Evolutionary conservation across 306 rosid species (phyloP), one percentile per base, ranked within the genome.

Genomic region (Prunus davidiana): DNA sequence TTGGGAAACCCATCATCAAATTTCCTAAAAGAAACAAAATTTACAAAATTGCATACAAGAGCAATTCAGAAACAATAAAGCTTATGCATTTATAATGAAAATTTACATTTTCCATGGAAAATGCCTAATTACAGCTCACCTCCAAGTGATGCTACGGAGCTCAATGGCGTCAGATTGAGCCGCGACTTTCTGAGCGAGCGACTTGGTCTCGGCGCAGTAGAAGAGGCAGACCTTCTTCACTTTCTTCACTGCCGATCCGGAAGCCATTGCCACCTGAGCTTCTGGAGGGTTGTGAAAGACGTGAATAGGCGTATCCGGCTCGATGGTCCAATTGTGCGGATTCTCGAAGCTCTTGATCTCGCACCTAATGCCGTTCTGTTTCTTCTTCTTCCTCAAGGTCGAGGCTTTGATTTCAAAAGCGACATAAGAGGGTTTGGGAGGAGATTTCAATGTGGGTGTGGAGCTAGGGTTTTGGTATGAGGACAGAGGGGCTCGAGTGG

Each of bases 1-100:
- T 95, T 86, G 75, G 99, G 99, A 80, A 95, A 95, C 76, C 99
- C 97, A 74, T 92, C 99, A 61, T 89, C 97, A 75, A 95, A 95
- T 87, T 91, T 95, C 88, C 99, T 95, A 79, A 74, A 63, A 63
- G 22, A 14, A 63, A 1, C 24, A 19, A 63, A 73, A 78, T 72
- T 76, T 71, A 65, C 69, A 82, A 84, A 77, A 64, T 77, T 74
- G 10, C 15, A 82, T 15, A 69, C n/a, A 77, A 51, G 45, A 71
- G 30, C 38, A 63, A 70, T 60, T 87, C 85, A 84, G 71, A 82
- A 75, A 76, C 45, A 45, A 71, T 24, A 7, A 28, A 22, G 61
- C 28, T 19, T 24, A 58, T 52, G 49, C 46, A 32, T 14, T 49
- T 27, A 55, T 20, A 61, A 6, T 55, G 18, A 55, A 32, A 45